A percentile compares a stretch with the other conserved stretches of the same genome.
These are phyloP conservation scores for Dissophora globulifera DNA, from an alignment of 192 early-diverging fungal species.

Conservation along the genomic window DNA sequence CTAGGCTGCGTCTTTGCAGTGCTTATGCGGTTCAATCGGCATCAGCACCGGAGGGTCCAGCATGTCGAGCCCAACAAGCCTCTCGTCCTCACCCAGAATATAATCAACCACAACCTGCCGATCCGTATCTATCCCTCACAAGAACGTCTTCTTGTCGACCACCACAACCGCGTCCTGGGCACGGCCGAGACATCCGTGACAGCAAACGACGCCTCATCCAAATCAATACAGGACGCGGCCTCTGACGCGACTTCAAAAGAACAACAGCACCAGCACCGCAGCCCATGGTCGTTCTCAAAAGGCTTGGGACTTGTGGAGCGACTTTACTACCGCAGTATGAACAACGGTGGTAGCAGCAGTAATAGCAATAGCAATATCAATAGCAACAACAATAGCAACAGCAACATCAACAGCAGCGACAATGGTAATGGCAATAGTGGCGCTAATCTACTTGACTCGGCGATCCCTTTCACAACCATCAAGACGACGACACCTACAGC, in stretches of 20 bases:
- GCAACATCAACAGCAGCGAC: no score
- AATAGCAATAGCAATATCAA: background rate
- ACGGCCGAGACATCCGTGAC: no score
- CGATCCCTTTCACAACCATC: background rate
- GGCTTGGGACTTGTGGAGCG: background rate
- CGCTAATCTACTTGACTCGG: no score
- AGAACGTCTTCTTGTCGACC: conserved; percentile 6
- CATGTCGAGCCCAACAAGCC: conserved; percentile 1
- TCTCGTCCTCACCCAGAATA: conserved; percentile 5
- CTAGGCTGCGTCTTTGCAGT: conserved; percentile 21
- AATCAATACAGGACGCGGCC: background rate
- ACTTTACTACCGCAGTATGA: conserved; percentile 1
- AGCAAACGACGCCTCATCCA: no score
- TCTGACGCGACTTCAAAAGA: background rate
- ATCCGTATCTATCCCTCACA: conserved; percentile 21
- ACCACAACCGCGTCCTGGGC: background rate
- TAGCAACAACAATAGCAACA: background rate
- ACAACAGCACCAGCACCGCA: no score
- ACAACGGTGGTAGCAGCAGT: background rate
- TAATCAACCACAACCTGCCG: conserved; percentile 7
- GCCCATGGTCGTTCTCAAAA: background rate
- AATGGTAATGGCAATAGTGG: no score
- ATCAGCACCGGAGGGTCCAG: background rate
- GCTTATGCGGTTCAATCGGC: conserved; percentile 9
- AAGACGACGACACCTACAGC: background rate